Base-by-base conservation (phyloP, 805 yeast species). In the Metschnikowia noctiluminum region DNA sequence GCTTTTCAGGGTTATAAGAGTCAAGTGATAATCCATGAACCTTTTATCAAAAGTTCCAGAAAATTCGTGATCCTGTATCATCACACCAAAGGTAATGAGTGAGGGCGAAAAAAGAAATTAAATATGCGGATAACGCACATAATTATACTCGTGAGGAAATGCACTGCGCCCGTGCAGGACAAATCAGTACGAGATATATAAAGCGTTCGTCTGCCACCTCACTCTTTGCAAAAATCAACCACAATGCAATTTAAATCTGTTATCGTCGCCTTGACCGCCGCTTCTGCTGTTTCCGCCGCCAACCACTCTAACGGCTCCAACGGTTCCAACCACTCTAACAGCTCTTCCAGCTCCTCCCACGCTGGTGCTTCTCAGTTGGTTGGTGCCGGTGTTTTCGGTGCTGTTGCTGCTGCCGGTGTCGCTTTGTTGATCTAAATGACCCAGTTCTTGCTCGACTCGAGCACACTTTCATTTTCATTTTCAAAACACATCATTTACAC, bases 231-330 rank as follows among this genome's bases (percentile, higher is more conserved):
- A 6, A 2, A 34, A 34, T 6, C 36, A 34, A 12, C 30, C 36
- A 62, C 42, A 68, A 70, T 70, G 76, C 74, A 70, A 68, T 67
- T 70, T 67, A 60, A 63, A 50, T 55, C 68, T 49, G 65, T 68
- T 53, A 51, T 68, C 55, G 57, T 66, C 61, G 68, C 73, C 57
- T 64, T 71, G 64, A 60, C 73, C 55, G 71, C 71, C 39, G 66
- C 58, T 52, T 52, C 71, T 44, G 70, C 64, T 48, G 73, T 62
- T 51, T 62, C 69, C 42, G 74, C 74, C 53, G 45, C 45, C 38
- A 62, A 62, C 62, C 55, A 56, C 45, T 16, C 66, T 21, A 59
- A 58, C 60, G 50, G 36, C 11, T 54, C 56, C 39, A 46, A 46
- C 49, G 42, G 36, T 26, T 40, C 68, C 43, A 61, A 62, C 61